Conservation (phyloP, 1,284 basidiomycete species). For the Trametes sp. region DNA sequence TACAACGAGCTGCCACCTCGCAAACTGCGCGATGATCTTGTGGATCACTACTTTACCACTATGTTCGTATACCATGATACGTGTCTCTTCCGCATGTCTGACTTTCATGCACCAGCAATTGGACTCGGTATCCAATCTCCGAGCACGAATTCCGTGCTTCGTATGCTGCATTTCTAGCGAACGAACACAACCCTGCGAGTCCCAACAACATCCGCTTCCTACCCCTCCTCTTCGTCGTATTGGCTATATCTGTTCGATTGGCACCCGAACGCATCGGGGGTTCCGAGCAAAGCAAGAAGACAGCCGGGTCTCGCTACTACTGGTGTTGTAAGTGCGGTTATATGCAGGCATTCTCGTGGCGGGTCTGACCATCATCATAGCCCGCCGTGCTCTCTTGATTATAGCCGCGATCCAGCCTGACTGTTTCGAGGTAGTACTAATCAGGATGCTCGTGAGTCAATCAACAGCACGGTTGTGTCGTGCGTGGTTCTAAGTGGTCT, state of each 20-base stretch:
- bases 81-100: conserved; percentile 8
- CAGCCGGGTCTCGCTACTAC: conserved; percentile 88
- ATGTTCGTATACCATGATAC: conserved; percentile 58
- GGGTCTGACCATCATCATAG: conserved; percentile 49
- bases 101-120: conserved; percentile 66
- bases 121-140: conserved; percentile 93
- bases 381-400: conserved; percentile 85
- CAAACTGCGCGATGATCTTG: conserved; percentile 73
- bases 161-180: conserved; percentile 82
- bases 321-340: conserved; percentile 81
- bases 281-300: conserved; percentile 74
- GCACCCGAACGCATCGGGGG: conserved; percentile 87
- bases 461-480: background rate
- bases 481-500: conserved; percentile 27
- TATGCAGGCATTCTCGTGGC: conserved; percentile 2
- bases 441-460: conserved; percentile 77
- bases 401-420: conserved; percentile 92
- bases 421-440: conserved; percentile 88
- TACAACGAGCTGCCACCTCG: conserved; percentile 86
- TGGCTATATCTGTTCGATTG: conserved; percentile 89
- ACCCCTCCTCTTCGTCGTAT: conserved; percentile 89
- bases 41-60: conserved; percentile 80
- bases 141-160: conserved; percentile 85
- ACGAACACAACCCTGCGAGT: conserved; percentile 69
- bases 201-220: conserved; percentile 89